A percentile compares a stretch with the other conserved stretches of the same genome.
Evolutionary conservation across 768 basidiomycete species (phyloP).

Genomic region (Harrya chromipes): DNA sequence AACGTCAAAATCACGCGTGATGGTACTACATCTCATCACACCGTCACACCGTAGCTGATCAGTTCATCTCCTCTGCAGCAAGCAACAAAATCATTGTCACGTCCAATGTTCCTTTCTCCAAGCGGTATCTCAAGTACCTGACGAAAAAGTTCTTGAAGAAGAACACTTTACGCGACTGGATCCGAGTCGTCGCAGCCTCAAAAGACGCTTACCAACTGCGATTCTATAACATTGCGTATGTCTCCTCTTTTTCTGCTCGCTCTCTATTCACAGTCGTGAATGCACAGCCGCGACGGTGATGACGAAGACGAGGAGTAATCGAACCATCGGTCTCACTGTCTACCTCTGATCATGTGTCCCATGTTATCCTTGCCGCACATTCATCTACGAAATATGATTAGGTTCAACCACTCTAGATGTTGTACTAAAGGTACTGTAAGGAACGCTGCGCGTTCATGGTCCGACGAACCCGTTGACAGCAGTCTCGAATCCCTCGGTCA

Average conservation of each 20-base stretch:
- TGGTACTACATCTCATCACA: conserved; percentile 46
- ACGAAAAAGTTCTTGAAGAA: conserved; percentile 99
- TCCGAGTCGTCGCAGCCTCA: conserved; percentile 91
- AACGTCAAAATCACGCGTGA: conserved; percentile 83
- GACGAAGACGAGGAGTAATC: conserved; percentile 52
- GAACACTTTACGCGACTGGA: conserved; percentile 94
- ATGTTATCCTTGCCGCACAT: neutral
- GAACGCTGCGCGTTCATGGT: too few relatives aligned
- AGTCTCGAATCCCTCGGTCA: too few relatives aligned
- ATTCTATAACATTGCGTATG: conserved; percentile 92
- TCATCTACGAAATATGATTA: conserved; percentile 7
- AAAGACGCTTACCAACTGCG: conserved; percentile 94
- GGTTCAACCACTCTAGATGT: neutral
- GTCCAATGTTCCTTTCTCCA: conserved; percentile 88
- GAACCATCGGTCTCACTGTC: conserved; percentile 2
- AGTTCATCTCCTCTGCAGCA: conserved; percentile 38
- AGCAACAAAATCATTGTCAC: conserved; percentile 82
- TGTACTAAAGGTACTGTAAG: too few relatives aligned
- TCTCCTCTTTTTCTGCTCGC: conserved; percentile 8
- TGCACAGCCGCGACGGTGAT: conserved; percentile 42
- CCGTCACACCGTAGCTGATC: neutral
- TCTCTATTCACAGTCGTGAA: conserved; percentile 1
- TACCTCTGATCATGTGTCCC: neutral
- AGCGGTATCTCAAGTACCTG: conserved; percentile 97
- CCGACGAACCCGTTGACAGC: too few relatives aligned